Evolutionary conservation across 371 early-diverging fungal genomes (phyloP).

Genomic region (Rhizopus arrhizus): DNA sequence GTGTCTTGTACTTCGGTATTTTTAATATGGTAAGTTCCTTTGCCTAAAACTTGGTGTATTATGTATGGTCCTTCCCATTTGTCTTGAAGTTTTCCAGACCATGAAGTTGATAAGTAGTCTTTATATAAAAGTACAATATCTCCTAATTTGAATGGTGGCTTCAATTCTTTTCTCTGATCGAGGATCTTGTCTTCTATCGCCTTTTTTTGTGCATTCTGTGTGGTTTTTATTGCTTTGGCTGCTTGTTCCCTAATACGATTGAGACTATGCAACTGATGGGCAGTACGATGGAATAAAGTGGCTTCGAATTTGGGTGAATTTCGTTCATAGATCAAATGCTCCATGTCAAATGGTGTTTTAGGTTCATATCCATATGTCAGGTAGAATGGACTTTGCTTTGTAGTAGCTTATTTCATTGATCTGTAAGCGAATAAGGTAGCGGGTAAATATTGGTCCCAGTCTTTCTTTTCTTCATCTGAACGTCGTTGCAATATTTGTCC

Average conservation of each 20-base stretch:
- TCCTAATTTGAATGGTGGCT: neutral
- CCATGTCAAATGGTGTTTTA: neutral
- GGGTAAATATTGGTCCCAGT: constrained; percentile 6
- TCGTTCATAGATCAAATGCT: neutral
- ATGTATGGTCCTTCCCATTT: constrained; percentile 4
- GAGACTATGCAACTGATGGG: too few species aligned
- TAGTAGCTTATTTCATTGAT: constrained; percentile 3
- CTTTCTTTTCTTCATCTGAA: neutral
- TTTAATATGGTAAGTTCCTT: neutral
- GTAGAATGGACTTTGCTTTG: constrained; percentile 3
- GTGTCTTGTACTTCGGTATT: neutral
- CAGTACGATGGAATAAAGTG: too few species aligned
- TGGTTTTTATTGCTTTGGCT: too few species aligned
- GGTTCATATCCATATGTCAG: constrained; percentile 3
- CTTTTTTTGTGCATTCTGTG: too few species aligned
- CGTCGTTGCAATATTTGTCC: neutral
- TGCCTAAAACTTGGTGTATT: neutral
- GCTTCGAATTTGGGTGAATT: neutral
- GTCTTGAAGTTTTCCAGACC: neutral
- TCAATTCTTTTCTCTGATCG: neutral
- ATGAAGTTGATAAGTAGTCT: constrained; percentile 4
- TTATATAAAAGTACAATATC: neutral
- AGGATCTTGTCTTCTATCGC: too few species aligned
- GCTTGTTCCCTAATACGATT: too few species aligned
- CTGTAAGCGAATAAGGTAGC: constrained; percentile 3